Percentiles rank a stretch among this genome's conserved stretches.
phyloP scores from a whole-genome alignment of 2,329 filamentous ascomycete genomes.

The Helicocarpus griseus region DNA sequence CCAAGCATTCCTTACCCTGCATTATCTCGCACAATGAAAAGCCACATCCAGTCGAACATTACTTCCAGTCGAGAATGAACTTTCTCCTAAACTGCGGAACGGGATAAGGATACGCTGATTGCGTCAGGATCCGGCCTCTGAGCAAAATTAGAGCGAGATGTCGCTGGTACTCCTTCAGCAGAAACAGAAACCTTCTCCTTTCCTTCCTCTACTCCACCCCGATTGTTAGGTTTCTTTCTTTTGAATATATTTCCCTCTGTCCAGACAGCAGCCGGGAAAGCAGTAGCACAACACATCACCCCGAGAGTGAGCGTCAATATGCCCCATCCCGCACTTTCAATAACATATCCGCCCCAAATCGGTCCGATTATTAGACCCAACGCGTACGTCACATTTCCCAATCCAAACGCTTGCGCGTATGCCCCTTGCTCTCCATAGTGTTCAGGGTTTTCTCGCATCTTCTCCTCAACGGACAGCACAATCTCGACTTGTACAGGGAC shows the following conservation, averaged over 20 bases:
- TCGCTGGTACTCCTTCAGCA: too few relatives aligned
- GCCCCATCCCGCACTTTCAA: conserved; percentile 24
- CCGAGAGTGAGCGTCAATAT: conserved; percentile 22
- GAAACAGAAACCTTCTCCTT: not conserved
- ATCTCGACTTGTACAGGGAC: conserved; percentile 49
- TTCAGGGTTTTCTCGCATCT: conserved; percentile 45
- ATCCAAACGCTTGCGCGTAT: conserved; percentile 56
- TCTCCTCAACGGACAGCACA: conserved; percentile 45
- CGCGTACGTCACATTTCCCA: conserved; percentile 55
- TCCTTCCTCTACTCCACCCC: not conserved
- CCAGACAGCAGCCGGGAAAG: conserved; percentile 17
- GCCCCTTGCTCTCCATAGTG: conserved; percentile 43
- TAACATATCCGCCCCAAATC: conserved; percentile 41
- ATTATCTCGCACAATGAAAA: not conserved
- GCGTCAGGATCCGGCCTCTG: not conserved
- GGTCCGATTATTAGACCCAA: conserved; percentile 52
- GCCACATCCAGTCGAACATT: not conserved
- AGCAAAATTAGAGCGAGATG: not conserved
- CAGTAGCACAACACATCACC: conserved; percentile 19
- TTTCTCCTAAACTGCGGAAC: not conserved
- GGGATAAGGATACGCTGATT: not conserved
- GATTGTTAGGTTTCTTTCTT: not conserved
- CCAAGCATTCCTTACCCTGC: not conserved
- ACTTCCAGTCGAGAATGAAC: not conserved
- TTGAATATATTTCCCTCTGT: conserved; percentile 5